phyloP scores from a whole-genome alignment of 2,329 filamentous ascomycete genomes.

The Colletotrichum karsti region DNA sequence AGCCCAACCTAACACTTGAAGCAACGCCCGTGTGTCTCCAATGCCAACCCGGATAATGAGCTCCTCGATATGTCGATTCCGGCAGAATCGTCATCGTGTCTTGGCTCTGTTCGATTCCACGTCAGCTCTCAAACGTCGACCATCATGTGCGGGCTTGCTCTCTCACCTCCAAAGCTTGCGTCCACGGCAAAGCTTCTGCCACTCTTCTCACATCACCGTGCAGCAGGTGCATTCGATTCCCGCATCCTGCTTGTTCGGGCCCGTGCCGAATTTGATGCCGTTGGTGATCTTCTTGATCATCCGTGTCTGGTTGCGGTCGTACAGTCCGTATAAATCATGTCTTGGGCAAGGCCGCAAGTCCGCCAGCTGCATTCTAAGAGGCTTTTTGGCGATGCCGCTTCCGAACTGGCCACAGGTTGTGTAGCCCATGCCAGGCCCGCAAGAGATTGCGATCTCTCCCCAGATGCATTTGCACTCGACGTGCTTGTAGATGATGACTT shows the following conservation, averaged over 20 bases:
- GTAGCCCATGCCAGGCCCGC: constrained; percentile 60
- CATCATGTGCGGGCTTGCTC: too few species aligned
- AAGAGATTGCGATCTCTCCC: constrained; percentile 56
- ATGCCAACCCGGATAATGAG: neutral
- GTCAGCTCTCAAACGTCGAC: neutral
- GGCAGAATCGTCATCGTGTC: neutral
- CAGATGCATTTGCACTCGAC: constrained; percentile 61
- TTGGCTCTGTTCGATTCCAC: constrained; percentile 1
- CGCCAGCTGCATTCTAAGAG: constrained; percentile 45
- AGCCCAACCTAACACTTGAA: neutral
- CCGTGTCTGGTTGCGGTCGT: constrained; percentile 57
- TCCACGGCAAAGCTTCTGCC: neutral
- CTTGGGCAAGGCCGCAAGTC: constrained; percentile 48
- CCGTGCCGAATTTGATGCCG: constrained; percentile 57
- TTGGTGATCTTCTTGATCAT: constrained; percentile 53
- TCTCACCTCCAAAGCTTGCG: neutral
- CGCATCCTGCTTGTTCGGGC: constrained; percentile 47
- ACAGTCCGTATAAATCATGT: constrained; percentile 48
- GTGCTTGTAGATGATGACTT: constrained; percentile 56
- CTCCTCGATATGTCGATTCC: neutral
- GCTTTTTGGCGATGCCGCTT: constrained; percentile 39
- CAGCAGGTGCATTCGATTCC: constrained; percentile 46
- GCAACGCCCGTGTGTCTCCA: neutral
- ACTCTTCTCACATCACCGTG: constrained; percentile 45
- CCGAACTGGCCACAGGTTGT: constrained; percentile 52